Base-by-base conservation (phyloP, 257 asterid genomes). In the Euphrasia confusa region DNA sequence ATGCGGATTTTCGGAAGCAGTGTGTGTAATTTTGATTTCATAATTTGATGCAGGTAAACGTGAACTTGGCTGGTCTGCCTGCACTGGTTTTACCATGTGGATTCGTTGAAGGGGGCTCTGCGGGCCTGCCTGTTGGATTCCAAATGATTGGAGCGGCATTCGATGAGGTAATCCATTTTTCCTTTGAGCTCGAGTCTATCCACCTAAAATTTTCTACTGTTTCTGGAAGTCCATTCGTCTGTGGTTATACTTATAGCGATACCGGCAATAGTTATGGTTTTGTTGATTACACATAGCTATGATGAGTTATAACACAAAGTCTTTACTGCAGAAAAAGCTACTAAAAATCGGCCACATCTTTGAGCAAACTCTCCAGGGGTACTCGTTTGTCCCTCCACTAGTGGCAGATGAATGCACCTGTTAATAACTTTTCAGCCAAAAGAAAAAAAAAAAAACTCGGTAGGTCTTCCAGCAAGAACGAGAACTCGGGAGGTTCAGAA, bases 31-130 rank as follows among this genome's bases (percentile, higher is more conserved):
- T 35, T 59, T 53, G 11, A 42, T 50, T 52, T 64, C 17, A 45
- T 50, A 47, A 11, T 44, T 28, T 63, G 33, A 67, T 71, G 73
- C 85, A 89, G 99, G 97, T 92, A 24, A 93, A 93, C 72, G 97
- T 93, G 57, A 93, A 93, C 87, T 79, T 89, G 86, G 95, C 97
- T 73, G 99, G 99, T 54, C 81, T 93, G 45, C 97, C 97, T 49
- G 99, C 99, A n/a, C 74, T 93, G 71, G 99, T 93, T 77, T 68
- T 93, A 68, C 97, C 99, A 0, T 93, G 99, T 81, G 99, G 99
- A 65, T 78, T 85, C 76, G 87, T 76, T 58, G 69, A 74, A 60
- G 85, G 80, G 62, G 94, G 77, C 9, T 68, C 84, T 39, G 74
- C 73, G 54, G 68, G 77, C 60, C 81, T 93, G 62, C 97, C 97